Conservation (phyloP, 306 rosid species). For the Pueraria montana region DNA sequence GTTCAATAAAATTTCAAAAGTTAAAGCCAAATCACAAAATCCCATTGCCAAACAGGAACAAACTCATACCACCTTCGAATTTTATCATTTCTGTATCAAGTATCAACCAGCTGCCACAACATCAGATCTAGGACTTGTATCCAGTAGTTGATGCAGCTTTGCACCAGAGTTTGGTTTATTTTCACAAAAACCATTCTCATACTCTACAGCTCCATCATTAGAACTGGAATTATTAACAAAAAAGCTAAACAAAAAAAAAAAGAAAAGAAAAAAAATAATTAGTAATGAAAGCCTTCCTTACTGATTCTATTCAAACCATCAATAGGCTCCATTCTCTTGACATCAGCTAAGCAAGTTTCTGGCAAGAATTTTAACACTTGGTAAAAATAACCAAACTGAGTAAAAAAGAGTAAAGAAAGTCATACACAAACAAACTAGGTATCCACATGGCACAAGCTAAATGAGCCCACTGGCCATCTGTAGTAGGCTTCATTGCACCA, state of each 20-base stretch:
- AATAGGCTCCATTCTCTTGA: constrained; percentile 97
- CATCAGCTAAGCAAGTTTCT: constrained; percentile 99
- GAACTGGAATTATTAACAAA: too few species aligned
- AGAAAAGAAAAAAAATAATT: constrained; percentile 8
- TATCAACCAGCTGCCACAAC: constrained; percentile 71
- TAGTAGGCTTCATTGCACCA: constrained; percentile 99
- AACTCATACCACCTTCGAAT: too few species aligned
- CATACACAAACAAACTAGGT: constrained; percentile 77
- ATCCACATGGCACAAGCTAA: constrained; percentile 99
- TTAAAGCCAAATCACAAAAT: too few species aligned
- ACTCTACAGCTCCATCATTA: background rate
- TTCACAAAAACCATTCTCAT: constrained; percentile 52
- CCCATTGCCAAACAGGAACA: too few species aligned
- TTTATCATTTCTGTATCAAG: too few species aligned
- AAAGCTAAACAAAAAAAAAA: background rate
- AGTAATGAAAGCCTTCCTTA: constrained; percentile 63
- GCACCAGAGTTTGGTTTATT: constrained; percentile 70
- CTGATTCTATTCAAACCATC: constrained; percentile 91
- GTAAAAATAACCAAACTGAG: constrained; percentile 41
- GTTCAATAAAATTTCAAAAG: too few species aligned
- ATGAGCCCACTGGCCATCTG: constrained; percentile 99
- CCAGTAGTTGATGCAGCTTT: constrained; percentile 86
- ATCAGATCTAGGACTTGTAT: constrained; percentile 81
- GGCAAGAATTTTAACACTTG: constrained; percentile 53
- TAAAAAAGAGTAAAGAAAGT: constrained; percentile 32